Base-by-base conservation (phyloP, 148 eudicot genomes). In the Mesembryanthemum crystallinum region DNA sequence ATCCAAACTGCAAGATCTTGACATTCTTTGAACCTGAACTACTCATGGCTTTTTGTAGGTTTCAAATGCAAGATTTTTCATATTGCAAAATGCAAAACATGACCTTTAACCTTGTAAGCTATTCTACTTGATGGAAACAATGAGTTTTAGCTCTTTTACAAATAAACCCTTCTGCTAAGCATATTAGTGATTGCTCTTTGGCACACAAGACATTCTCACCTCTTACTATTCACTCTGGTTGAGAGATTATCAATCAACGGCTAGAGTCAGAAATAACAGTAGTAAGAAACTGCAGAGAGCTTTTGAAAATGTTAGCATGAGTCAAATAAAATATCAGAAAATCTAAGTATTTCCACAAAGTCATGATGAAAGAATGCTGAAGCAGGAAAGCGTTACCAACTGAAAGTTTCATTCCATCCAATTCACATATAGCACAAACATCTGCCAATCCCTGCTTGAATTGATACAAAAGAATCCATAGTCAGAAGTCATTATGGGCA, bases 11-110 rank as follows among this genome's bases (percentile, higher is more conserved):
- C 13, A 52, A 28, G 20, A 21, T 8, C 23, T 20, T 23, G 20
- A 73, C 43, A n/a, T 32, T 69, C 73, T 27, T 69, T 60, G 49
- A 28, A 25, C 23, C 37, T 52, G 45, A 6, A 20, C 62, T 32
- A 71, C 45, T 71, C 63, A 51, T 55, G 74, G 8, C 43, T 54
- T 71, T 23, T 33, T 33, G 21, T n/a, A 6, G 45, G 54, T 68
- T 25, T 68, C 27, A 20, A 18, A 17, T 12, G 43, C 8, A 10
- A 43, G 18, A 10, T 20, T 23, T 29, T 30, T 70, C 43, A 70
- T 17, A 69, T 23, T 30, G 35, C 37, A 52, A 25, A 33, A 68
- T 21, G 24, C 72, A 45, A 45, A 29, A 45, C 33, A 28, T 47
- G 8, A 68, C 11, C 12, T 30, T 39, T 24, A 3, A 45, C 29